Evolutionary conservation across 164 flowering plant species (phyloP).

Genomic region (Kingdonia uniflora): DNA sequence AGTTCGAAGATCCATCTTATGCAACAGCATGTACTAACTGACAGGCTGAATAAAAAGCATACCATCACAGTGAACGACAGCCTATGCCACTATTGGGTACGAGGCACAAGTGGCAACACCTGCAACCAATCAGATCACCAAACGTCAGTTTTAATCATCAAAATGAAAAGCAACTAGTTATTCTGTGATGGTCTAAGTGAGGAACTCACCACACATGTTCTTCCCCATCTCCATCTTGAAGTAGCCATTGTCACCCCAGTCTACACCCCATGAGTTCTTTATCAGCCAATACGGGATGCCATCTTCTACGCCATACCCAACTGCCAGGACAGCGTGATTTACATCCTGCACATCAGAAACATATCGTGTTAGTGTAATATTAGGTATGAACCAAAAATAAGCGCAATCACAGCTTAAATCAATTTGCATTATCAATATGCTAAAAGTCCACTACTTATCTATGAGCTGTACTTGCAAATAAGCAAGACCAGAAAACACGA

Average conservation of each 20-base stretch:
- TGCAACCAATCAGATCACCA: constrained; percentile 22
- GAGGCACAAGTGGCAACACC: constrained; percentile 97
- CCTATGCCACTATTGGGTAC: constrained; percentile 67
- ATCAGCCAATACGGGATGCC: constrained; percentile 89
- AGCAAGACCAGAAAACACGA: no score
- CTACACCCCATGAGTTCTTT: constrained; percentile 91
- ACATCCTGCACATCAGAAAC: constrained; percentile 59
- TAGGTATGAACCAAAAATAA: no score
- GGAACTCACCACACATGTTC: constrained; percentile 96
- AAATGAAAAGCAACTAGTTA: neutral
- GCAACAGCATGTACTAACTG: no score
- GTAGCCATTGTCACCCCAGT: constrained; percentile 90
- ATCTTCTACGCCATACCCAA: constrained; percentile 84
- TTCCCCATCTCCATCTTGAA: constrained; percentile 97
- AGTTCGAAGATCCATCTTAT: no score
- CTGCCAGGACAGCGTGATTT: constrained; percentile 98
- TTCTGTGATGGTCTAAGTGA: neutral
- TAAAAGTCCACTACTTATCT: no score
- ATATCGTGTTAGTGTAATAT: no score
- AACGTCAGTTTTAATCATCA: neutral
- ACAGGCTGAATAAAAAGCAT: no score
- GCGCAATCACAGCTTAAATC: no score
- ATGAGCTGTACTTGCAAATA: no score
- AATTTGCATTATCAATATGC: no score
- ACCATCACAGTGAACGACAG: neutral